phyloP scores from a whole-genome alignment of 1,284 basidiomycete genomes.

The Moesziomyces antarcticus region DNA sequence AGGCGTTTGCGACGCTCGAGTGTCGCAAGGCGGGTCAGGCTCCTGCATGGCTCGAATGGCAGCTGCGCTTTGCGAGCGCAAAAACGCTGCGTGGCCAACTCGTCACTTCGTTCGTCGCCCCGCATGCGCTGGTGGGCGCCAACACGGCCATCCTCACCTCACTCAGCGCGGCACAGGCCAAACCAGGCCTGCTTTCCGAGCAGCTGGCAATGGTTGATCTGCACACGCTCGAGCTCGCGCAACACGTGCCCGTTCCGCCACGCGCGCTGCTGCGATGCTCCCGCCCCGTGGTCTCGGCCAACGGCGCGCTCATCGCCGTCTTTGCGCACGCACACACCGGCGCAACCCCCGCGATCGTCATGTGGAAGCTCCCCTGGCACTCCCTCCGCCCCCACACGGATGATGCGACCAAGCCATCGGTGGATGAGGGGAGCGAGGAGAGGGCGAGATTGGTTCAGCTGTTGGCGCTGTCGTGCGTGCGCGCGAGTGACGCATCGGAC shows the following conservation, averaged over 20 bases:
- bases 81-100: constrained; percentile 16
- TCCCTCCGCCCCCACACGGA: background rate
- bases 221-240: background rate
- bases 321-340: constrained; percentile 2
- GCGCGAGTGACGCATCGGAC: constrained; percentile 30
- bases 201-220: constrained; percentile 28
- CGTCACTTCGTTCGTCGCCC: constrained; percentile 26
- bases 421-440: background rate
- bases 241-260: constrained; percentile 3
- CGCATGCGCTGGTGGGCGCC: constrained; percentile 8
- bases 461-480: constrained; percentile 27
- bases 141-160: constrained; percentile 19
- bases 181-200: constrained; percentile 17
- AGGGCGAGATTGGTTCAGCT: constrained; percentile 10
- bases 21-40: constrained; percentile 39
- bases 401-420: background rate
- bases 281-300: constrained; percentile 26
- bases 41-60: constrained; percentile 38
- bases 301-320: constrained; percentile 29
- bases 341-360: constrained; percentile 9
- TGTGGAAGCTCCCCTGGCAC: constrained; percentile 26
- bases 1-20: constrained; percentile 44
- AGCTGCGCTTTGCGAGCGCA: constrained; percentile 18
- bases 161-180: constrained; percentile 6
- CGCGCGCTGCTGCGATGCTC: constrained; percentile 27